Evolutionary conservation across 495 filamentous ascomycete genomes (phyloP).

Genomic region (Aspergillus homomorphus): DNA sequence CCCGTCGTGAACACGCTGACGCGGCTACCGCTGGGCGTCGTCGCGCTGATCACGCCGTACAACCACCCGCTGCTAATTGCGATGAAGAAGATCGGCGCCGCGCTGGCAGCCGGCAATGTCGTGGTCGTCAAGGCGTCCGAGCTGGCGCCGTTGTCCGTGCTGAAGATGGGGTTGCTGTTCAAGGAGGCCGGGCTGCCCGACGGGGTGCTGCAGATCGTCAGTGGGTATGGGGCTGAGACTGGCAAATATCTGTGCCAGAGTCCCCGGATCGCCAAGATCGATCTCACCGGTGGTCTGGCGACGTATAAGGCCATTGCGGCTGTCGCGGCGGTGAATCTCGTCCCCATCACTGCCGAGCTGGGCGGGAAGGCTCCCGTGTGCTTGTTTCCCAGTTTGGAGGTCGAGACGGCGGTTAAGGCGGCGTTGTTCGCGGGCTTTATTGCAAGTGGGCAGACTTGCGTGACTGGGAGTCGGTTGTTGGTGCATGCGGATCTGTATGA

Average conservation of each 20-base stretch:
- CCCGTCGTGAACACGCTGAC: conserved; percentile 60
- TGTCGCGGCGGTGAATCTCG: conserved; percentile 49
- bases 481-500: conserved; percentile 48
- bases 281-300: conserved; percentile 55
- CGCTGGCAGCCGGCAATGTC: conserved; percentile 60
- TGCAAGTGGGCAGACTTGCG: conserved; percentile 60
- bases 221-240: conserved; percentile 51
- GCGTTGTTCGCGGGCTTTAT: conserved; percentile 58
- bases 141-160: conserved; percentile 55
- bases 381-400: conserved; percentile 50
- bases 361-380: conserved; percentile 60
- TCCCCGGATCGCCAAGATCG: conserved; percentile 55
- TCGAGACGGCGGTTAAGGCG: conserved; percentile 53
- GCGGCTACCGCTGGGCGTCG: conserved; percentile 58
- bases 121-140: conserved; percentile 63
- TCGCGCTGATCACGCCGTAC: conserved; percentile 63
- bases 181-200: conserved; percentile 53
- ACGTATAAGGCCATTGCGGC: conserved; percentile 47
- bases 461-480: conserved; percentile 57
- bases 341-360: conserved; percentile 55
- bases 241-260: conserved; percentile 54
- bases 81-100: conserved; percentile 60
- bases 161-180: conserved; percentile 50
- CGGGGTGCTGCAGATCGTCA: conserved; percentile 56
- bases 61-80: conserved; percentile 63